Evolutionary conservation across 495 filamentous ascomycete species (phyloP), one percentile per base, ranked within the genome.

Genomic region (Tuber aestivum): DNA sequence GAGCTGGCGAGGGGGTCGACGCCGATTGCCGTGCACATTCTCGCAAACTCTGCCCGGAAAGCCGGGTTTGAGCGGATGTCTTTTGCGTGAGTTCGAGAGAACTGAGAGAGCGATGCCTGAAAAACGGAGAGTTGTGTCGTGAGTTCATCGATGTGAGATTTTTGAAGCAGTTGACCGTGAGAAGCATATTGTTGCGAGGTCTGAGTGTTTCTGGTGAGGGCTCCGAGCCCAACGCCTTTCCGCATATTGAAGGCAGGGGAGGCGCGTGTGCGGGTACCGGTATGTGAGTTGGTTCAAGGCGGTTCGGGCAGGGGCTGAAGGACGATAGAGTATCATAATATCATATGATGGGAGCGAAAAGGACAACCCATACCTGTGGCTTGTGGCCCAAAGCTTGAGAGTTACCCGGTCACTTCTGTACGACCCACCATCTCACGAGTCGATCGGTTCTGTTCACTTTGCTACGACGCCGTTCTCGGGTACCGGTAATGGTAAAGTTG

Each of bases 11-110:
- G 87, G 0, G 95, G 95, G 83, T 99, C 96, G 12, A 99, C 94
- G 18, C 95, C 95, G 80, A 99, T 97, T 73, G 95, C 93, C 80
- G 93, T 90, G 85, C 95, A 99, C 96, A 99, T 98, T 79, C 95
- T 92, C 8, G 95, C 95, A 83, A 99, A 99, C 86, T 98, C 94
- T 23, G 94, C 93, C 41, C 96, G 93, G 84, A 99, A 99, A 0
- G 89, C 90, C 18, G 96, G 95, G 83, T 97, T 94, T 4, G 94
- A 97, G 76, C 94, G 93, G 78, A 99, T 99, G 81, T 94, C 94
- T 82, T 94, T 94, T 76, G 91, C 92, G 85, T 99, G 95, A 69
- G 94, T 95, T 75, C 92, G 86, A n/a, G 94, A 92, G 84, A 98
- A 99, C 82, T 93, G 92, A 83, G 97, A 93, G 12, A 99, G 90